phyloP scores from a whole-genome alignment of 2,329 filamentous ascomycete genomes.

The Calycina marina region DNA sequence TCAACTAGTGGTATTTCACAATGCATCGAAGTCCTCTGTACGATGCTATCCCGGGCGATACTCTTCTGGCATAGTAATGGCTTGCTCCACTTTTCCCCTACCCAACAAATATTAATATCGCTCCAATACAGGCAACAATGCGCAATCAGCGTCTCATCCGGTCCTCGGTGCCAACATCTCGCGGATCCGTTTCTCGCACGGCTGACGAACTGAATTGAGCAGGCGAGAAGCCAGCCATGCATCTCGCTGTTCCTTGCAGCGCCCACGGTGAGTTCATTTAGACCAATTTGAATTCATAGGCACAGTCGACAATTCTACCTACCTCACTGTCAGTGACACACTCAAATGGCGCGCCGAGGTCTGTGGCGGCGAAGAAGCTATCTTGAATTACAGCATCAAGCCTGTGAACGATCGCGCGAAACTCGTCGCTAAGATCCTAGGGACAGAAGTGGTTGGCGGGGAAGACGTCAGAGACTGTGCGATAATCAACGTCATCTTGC shows the following conservation, averaged over 20 bases:
- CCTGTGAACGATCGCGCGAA: slow-evolving; percentile 51
- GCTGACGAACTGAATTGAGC: no score
- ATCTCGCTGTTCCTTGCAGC: slow-evolving; percentile 25
- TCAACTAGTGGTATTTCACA: no score
- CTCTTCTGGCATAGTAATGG: no score
- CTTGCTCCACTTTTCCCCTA: no score
- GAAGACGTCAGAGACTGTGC: slow-evolving; percentile 50
- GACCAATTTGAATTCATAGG: no score
- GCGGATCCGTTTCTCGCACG: slow-evolving; percentile 48
- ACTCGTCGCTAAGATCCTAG: slow-evolving; percentile 44
- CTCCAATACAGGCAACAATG: no score
- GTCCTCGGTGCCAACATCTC: slow-evolving; percentile 29
- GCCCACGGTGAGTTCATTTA: no score
- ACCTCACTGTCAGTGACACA: slow-evolving; percentile 56
- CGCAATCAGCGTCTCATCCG: neutral
- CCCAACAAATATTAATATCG: no score
- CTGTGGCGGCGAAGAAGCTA: slow-evolving; percentile 59
- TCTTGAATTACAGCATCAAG: slow-evolving; percentile 45
- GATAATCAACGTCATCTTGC: slow-evolving; percentile 61
- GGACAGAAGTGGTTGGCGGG: no score
- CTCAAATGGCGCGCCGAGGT: slow-evolving; percentile 54
- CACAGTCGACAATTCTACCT: slow-evolving; percentile 54
- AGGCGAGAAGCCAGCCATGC: slow-evolving; percentile 9
- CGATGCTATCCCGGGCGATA: no score
- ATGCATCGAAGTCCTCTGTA: no score